phyloP scores from a whole-genome alignment of 2,329 filamentous ascomycete species.

The Aspergillus novofumigatus region DNA sequence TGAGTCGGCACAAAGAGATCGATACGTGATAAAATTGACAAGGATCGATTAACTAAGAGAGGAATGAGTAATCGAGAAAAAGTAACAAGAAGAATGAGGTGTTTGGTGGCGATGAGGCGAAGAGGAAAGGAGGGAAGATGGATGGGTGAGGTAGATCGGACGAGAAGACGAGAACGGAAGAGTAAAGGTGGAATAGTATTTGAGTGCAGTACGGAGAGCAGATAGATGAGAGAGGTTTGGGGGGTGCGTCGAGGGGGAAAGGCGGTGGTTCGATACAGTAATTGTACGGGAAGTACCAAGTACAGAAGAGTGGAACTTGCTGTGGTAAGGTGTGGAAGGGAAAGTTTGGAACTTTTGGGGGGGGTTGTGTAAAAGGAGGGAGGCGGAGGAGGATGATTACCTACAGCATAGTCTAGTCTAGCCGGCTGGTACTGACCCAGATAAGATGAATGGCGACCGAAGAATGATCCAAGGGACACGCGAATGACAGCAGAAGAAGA shows the following conservation, averaged over 20 bases:
- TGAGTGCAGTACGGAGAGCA: conserved; percentile 14
- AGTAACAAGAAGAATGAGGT: conserved; percentile 10
- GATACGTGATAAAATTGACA: conserved; percentile 1
- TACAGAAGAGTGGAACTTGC: neutral
- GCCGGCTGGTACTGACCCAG: conserved; percentile 2
- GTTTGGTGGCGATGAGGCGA: conserved; percentile 3
- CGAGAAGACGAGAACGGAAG: conserved; percentile 2
- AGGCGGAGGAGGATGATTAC: conserved; percentile 10
- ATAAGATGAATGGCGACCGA: conserved; percentile 2
- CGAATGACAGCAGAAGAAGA: neutral
- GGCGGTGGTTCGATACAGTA: neutral
- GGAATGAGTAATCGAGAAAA: conserved; percentile 9
- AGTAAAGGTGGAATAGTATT: conserved; percentile 3
- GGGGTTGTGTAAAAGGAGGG: conserved; percentile 9
- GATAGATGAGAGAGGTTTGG: conserved; percentile 18
- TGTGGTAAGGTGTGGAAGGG: conserved; percentile 11
- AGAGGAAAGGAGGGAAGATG: conserved; percentile 6
- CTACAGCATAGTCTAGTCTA: conserved; percentile 1
- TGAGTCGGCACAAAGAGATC: neutral
- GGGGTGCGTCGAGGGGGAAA: neutral
- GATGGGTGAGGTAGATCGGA: conserved; percentile 12
- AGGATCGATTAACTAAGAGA: neutral
- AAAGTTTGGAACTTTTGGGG: conserved; percentile 13
- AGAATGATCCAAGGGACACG: conserved; percentile 1
- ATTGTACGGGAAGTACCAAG: neutral